Evolutionary conservation across 257 asterid genomes (phyloP).

Genomic region (Phtheirospermum japonicum): DNA sequence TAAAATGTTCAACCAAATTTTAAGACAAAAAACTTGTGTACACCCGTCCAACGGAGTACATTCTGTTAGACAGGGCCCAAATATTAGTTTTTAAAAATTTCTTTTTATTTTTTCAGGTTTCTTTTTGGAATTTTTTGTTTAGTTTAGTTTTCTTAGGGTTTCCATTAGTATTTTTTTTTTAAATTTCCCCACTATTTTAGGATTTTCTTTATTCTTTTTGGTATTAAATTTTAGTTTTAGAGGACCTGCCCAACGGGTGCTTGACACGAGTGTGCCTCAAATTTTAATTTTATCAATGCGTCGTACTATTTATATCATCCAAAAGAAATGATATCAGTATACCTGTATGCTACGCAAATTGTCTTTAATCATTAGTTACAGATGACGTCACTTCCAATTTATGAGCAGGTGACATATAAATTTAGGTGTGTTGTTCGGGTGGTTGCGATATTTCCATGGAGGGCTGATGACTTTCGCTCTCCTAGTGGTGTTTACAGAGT

Average conservation of each 20-base stretch:
- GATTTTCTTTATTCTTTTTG: no score
- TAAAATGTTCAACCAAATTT: not conserved
- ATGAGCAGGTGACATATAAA: slow-evolving; percentile 53
- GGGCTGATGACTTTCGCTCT: slow-evolving; percentile 45
- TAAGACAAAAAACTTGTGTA: no score
- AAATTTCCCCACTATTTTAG: no score
- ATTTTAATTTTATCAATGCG: not conserved
- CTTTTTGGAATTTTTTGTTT: no score
- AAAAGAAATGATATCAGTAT: not conserved
- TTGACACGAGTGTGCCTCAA: not conserved
- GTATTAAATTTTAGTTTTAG: no score
- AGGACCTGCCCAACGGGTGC: no score
- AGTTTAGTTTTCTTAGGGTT: no score
- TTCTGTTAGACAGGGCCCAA: no score
- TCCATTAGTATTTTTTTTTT: no score
- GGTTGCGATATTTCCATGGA: slow-evolving; percentile 65
- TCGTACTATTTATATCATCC: not conserved
- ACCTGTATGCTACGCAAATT: not conserved
- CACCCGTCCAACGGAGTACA: no score
- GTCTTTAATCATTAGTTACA: slow-evolving; percentile 16
- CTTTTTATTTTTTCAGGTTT: no score
- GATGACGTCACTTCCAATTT: slow-evolving; percentile 15
- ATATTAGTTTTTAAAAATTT: no score
- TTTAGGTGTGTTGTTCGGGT: slow-evolving; percentile 71
- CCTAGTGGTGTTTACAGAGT: slow-evolving; percentile 61